Conservation (phyloP, 495 filamentous ascomycete species). For the Hyaloscypha finlandica region DNA sequence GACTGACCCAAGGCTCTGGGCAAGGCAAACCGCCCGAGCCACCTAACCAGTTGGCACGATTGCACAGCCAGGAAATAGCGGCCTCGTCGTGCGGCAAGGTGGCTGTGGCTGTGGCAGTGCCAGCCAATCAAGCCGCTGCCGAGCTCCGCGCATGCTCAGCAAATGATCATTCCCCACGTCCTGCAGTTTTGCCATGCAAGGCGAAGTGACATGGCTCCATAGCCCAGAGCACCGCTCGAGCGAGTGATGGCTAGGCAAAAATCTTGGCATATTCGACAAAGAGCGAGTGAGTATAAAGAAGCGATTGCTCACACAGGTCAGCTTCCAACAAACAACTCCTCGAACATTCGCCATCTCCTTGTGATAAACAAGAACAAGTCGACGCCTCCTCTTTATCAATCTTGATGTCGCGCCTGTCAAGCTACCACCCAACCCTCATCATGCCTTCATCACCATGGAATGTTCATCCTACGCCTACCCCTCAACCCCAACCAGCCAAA, state of each 20-base stretch:
- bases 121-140: too few species aligned
- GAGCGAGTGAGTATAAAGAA: not conserved
- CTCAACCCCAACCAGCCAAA: not conserved
- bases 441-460: conserved; percentile 19
- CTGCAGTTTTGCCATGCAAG: not conserved
- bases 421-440: conserved; percentile 1
- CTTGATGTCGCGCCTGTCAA: conserved; percentile 4
- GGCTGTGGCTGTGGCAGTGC: too few species aligned
- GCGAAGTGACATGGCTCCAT: not conserved
- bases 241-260: not conserved
- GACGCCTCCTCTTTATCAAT: too few species aligned
- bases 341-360: not conserved
- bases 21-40: not conserved
- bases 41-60: too few species aligned
- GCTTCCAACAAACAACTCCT: not conserved
- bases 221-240: not conserved
- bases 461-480: conserved; percentile 3
- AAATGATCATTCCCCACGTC: too few species aligned
- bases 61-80: too few species aligned
- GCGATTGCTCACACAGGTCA: not conserved
- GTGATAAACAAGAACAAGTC: too few species aligned
- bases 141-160: too few species aligned
- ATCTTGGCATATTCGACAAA: not conserved
- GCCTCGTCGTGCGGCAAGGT: too few species aligned
- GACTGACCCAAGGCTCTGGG: not conserved